phyloP scores from a whole-genome alignment of 176 grass and related monocot genomes.

The Secale cereale region DNA sequence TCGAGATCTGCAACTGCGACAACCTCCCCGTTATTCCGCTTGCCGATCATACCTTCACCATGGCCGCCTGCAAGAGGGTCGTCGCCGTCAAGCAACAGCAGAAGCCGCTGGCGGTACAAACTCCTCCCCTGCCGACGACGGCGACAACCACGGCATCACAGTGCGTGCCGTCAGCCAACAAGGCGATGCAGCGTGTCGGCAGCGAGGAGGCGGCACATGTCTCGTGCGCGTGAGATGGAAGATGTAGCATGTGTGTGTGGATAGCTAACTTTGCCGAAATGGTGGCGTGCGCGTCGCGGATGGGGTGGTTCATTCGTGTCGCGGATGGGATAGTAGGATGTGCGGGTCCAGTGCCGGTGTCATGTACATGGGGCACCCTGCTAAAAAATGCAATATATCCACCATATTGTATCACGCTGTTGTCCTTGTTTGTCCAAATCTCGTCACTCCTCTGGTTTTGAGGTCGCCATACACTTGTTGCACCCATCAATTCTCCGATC shows the following conservation, averaged over 20 bases:
- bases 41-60: not conserved
- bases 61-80: slow-evolving; percentile 52
- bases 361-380: too few species aligned
- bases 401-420: not conserved
- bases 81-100: slow-evolving; percentile 23
- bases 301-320: not conserved
- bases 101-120: slow-evolving; percentile 3
- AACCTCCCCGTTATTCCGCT: slow-evolving; percentile 75
- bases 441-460: not conserved
- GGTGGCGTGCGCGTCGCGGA: not conserved
- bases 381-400: not conserved
- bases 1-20: slow-evolving; percentile 95
- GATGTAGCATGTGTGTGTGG: not conserved
- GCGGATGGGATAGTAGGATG: not conserved
- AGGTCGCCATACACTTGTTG: too few species aligned
- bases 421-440: not conserved
- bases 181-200: slow-evolving; percentile 32
- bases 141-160: not conserved
- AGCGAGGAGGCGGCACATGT: slow-evolving; percentile 53
- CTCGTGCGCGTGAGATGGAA: slow-evolving; percentile 37
- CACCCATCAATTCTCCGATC: too few species aligned
- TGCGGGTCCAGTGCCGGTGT: not conserved
- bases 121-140: not conserved
- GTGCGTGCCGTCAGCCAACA: slow-evolving; percentile 19
- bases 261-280: not conserved